These are phyloP conservation scores for Sclerotinia subarctica DNA, from an alignment of 2,329 filamentous ascomycete genomes.

Conservation along the genomic window DNA sequence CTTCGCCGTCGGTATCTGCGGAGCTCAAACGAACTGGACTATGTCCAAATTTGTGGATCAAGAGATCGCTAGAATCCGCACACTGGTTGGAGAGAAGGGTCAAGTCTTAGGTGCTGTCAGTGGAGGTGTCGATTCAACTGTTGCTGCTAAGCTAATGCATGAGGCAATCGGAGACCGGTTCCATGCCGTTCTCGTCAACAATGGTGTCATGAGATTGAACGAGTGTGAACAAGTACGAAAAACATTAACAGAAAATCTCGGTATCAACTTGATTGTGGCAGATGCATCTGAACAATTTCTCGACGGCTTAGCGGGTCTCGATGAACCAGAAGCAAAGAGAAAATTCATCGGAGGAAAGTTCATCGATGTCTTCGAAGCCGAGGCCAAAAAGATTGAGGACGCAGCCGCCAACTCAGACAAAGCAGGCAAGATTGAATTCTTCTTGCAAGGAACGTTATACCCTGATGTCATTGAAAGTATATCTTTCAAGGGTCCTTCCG, in stretches of 20 bases:
- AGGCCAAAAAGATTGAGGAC: constrained; percentile 71
- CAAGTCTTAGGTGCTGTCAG: constrained; percentile 78
- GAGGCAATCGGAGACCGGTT: constrained; percentile 80
- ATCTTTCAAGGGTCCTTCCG: constrained; percentile 68
- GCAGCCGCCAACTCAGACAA: constrained; percentile 62
- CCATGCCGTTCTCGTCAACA: constrained; percentile 81
- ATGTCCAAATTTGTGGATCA: constrained; percentile 81
- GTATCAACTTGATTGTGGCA: constrained; percentile 86
- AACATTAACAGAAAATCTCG: constrained; percentile 72
- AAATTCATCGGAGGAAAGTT: constrained; percentile 83
- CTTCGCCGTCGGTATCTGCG: constrained; percentile 81
- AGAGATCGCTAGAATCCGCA: constrained; percentile 76
- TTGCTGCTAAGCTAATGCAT: constrained; percentile 65
- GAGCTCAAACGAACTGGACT: constrained; percentile 72
- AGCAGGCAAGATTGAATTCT: constrained; percentile 77
- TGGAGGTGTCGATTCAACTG: constrained; percentile 23
- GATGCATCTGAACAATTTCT: constrained; percentile 78
- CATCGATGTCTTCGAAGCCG: constrained; percentile 79
- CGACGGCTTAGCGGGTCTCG: constrained; percentile 68
- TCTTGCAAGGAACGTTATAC: constrained; percentile 77
- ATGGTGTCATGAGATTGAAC: constrained; percentile 78
- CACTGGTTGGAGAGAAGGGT: constrained; percentile 74
- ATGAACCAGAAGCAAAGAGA: constrained; percentile 80
- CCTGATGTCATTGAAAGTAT: constrained; percentile 60
- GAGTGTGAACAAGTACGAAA: constrained; percentile 81